A percentile compares a stretch with the other conserved stretches of the same genome.
Conservation (phyloP, 768 basidiomycete species). For the Mycena kentingensis region DNA sequence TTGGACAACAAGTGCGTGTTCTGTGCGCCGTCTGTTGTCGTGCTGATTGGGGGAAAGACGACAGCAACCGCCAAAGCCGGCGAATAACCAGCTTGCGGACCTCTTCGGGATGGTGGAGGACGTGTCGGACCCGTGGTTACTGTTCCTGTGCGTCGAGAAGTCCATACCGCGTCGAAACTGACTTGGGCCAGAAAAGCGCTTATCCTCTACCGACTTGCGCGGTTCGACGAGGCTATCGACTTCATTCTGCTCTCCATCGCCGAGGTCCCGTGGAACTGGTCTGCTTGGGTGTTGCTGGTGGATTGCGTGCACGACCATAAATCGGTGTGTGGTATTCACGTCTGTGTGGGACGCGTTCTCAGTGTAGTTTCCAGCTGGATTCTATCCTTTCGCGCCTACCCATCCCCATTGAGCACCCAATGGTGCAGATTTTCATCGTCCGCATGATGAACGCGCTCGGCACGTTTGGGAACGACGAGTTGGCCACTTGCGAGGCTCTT, state of each 20-base stretch:
- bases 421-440: conserved; percentile 68
- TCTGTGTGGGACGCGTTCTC: not conserved
- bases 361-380: conserved; percentile 37
- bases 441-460: conserved; percentile 68
- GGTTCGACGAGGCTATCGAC: conserved; percentile 65
- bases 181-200: conserved; percentile 54
- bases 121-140: conserved; percentile 58
- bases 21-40: not conserved
- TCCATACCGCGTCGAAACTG: not conserved
- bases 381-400: conserved; percentile 48
- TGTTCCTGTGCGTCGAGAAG: conserved; percentile 57
- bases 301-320: conserved; percentile 58
- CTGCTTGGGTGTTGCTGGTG: conserved; percentile 62
- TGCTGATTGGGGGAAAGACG: conserved; percentile 32
- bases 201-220: conserved; percentile 58
- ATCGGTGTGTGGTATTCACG: conserved; percentile 44
- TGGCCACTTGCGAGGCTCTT: conserved; percentile 61
- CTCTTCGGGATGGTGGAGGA: conserved; percentile 50
- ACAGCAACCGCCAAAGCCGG: conserved; percentile 49
- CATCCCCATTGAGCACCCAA: conserved; percentile 52
- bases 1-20: conserved; percentile 44
- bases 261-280: conserved; percentile 74
- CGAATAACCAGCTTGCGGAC: conserved; percentile 47
- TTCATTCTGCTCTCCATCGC: conserved; percentile 56
- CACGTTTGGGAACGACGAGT: conserved; percentile 57